Evolutionary conservation across 306 rosid genomes (phyloP), one percentile per base, ranked within the genome.

Genomic region (Cucumis cinereus): DNA sequence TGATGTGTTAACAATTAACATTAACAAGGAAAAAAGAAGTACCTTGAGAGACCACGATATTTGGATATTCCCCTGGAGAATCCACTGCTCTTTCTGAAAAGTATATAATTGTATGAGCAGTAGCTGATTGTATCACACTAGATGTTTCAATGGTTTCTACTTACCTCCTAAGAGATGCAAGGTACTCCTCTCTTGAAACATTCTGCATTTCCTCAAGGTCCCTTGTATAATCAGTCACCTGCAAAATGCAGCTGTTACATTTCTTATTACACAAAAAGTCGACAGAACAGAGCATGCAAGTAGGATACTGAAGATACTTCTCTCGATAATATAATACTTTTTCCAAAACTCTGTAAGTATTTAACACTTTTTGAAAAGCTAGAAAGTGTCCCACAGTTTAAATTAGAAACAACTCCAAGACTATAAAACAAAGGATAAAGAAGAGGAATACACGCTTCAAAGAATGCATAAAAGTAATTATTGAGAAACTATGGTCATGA

Each of bases 191-290:
- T 85, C 99, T 88, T 0, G 99, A 90, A 72, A 90, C 83, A 71
- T 84, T 94, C 81, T 93, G 97, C 98, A 93, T 93, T 82, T 93
- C 98, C 79, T 93, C 98, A 52, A 94, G 97, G 89, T 94, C 99
- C 81, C 99, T 89, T 16, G 96, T 74, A 84, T 94, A 94, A 77
- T 94, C 99, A 81, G 97, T 90, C 83, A 94, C 95, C 99, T 94
- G 89, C 82, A 83, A 69, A 52, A 82, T 63, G 50, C 36, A 26
- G 71, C 23, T 19, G 79, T 26, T 49, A 7, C 75, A 43, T 66
- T 60, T 76, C 64, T 55, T 22, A 56, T 33, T 4, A 17, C 73
- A 28, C 71, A 10, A 16, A 74, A 57, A 45, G 47, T 76, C 28
- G 10, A 41, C 41, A 77, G 70, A 5, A 23, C 28, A 63, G 17